Evolutionary conservation across 2,329 filamentous ascomycete genomes (phyloP).

Genomic region (Aspergillus brunneoviolaceus): DNA sequence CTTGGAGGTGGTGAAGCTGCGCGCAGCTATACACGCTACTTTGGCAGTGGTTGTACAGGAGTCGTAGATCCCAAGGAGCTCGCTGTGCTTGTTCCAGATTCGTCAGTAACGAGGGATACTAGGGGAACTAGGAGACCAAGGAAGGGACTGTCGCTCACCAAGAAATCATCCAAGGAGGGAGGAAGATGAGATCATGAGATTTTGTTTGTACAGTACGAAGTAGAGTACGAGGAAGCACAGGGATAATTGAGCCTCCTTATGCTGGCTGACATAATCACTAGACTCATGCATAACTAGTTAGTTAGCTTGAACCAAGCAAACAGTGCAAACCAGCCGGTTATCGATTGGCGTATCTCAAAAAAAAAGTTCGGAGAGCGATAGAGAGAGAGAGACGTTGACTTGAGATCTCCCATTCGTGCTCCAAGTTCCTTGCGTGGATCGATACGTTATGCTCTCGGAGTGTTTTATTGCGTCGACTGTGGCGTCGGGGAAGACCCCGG

Average conservation of each 20-base stretch:
- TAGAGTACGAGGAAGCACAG: not conserved
- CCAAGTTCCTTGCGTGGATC: conserved; percentile 16
- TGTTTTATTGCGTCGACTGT: conserved; percentile 48
- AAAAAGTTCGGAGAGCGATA: conserved; percentile 4
- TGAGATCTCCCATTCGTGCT: conserved; percentile 8
- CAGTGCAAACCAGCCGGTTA: conserved; percentile 35
- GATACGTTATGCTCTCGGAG: conserved; percentile 48
- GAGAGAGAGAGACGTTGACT: not conserved
- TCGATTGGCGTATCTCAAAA: conserved; percentile 14
- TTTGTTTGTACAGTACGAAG: not conserved
- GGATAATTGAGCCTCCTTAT: not conserved
- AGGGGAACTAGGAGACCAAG: conserved; percentile 10
- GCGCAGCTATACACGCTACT: not conserved
- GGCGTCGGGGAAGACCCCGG: conserved; percentile 41
- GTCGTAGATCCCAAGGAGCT: not conserved
- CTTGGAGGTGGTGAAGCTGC: conserved; percentile 4
- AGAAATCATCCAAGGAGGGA: conserved; percentile 4
- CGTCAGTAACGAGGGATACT: conserved; percentile 12
- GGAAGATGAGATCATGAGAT: not conserved
- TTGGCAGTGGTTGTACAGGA: not conserved
- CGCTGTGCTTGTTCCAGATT: not conserved
- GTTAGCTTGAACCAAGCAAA: conserved; percentile 23
- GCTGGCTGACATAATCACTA: not conserved
- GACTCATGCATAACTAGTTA: not conserved
- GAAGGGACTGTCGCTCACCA: conserved; percentile 1